These are phyloP conservation scores for Aspergillus fumigatiaffinis DNA, from an alignment of 2,329 filamentous ascomycete species.

Conservation along the genomic window DNA sequence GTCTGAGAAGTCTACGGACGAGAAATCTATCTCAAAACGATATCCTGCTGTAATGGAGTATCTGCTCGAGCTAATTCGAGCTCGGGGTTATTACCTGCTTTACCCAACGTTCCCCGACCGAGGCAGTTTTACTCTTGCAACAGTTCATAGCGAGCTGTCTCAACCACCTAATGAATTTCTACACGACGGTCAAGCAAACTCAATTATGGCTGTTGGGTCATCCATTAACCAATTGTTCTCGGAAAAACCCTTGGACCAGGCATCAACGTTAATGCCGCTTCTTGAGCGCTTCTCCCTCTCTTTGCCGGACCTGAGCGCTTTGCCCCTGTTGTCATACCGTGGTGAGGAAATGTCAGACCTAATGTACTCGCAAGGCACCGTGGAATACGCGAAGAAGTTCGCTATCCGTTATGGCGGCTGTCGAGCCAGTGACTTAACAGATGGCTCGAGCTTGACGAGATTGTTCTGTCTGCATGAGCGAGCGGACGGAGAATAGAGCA, in stretches of 20 bases:
- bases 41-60: constrained; percentile 77
- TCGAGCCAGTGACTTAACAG: constrained; percentile 32
- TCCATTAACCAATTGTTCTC: constrained; percentile 2
- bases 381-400: constrained; percentile 57
- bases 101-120: constrained; percentile 62
- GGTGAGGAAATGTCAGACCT: constrained; percentile 46
- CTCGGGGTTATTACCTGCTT: constrained; percentile 71
- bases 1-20: constrained; percentile 13
- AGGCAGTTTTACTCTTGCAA: constrained; percentile 57
- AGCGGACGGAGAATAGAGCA: neutral
- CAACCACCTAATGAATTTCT: constrained; percentile 65
- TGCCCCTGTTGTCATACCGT: constrained; percentile 62
- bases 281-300: constrained; percentile 45
- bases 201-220: constrained; percentile 1
- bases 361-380: constrained; percentile 41
- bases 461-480: constrained; percentile 60
- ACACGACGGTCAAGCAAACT: constrained; percentile 4
- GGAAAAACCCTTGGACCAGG: constrained; percentile 30
- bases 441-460: constrained; percentile 47
- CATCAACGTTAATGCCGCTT: constrained; percentile 47
- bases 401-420: constrained; percentile 66
- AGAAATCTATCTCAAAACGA: constrained; percentile 61
- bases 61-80: constrained; percentile 69
- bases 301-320: constrained; percentile 45
- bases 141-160: constrained; percentile 72